phyloP scores from a whole-genome alignment of 805 yeast species.

The Dipodascus geniculatus region DNA sequence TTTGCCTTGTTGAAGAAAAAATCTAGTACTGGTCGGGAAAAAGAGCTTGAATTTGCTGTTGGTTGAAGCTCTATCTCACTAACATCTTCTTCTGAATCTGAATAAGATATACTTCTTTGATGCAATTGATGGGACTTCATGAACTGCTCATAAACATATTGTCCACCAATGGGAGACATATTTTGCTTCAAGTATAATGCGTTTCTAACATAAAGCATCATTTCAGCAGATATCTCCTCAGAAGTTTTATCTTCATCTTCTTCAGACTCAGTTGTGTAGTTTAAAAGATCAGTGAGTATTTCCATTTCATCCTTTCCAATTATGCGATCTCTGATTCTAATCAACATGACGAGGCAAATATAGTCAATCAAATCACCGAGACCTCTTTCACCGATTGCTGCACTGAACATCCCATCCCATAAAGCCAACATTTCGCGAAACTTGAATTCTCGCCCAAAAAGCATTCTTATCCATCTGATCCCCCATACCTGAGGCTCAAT shows the following conservation, averaged over 20 bases:
- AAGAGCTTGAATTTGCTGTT: slow-evolving; percentile 6
- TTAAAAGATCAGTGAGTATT: slow-evolving; percentile 14
- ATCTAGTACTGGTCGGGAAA: slow-evolving; percentile 8
- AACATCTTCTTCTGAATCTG: slow-evolving; percentile 1
- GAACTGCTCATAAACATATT: slow-evolving; percentile 14
- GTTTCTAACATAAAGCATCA: slow-evolving; percentile 13
- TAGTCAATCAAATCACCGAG: slow-evolving; percentile 23
- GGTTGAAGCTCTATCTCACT: background rate
- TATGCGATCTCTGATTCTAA: slow-evolving; percentile 18
- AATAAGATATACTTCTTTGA: slow-evolving; percentile 4
- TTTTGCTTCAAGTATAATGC: slow-evolving; percentile 16
- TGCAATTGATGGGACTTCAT: slow-evolving; percentile 3
- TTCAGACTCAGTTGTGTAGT: slow-evolving; percentile 12
- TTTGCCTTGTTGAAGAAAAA: slow-evolving; percentile 4
- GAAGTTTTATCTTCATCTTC: background rate
- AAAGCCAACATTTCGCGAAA: slow-evolving; percentile 18
- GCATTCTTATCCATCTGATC: slow-evolving; percentile 25
- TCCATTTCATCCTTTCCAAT: slow-evolving; percentile 11
- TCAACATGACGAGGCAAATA: slow-evolving; percentile 24
- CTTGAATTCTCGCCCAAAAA: slow-evolving; percentile 26
- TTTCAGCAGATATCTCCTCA: slow-evolving; percentile 10
- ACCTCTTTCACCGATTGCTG: slow-evolving; percentile 14
- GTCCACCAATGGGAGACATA: slow-evolving; percentile 14
- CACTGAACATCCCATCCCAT: slow-evolving; percentile 28
- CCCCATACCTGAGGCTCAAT: slow-evolving; percentile 30